Base-by-base conservation (phyloP, 371 early-diverging fungal species). In the Sporodiniella umbellata region DNA sequence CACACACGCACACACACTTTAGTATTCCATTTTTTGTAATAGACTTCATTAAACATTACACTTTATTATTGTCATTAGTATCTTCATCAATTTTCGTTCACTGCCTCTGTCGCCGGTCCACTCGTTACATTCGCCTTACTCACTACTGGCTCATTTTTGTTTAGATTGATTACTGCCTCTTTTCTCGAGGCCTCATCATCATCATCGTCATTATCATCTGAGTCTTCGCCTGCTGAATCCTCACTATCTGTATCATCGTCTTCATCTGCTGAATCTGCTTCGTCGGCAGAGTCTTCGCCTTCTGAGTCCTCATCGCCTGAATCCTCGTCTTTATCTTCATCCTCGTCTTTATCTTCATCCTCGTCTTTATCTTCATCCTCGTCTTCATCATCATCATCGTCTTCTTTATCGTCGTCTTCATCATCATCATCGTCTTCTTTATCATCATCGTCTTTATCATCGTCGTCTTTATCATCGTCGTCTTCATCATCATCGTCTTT, bases 261-360 rank as follows among this genome's bases (percentile, higher is more conserved):
- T 1, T 35, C 35, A 0, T 11, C 15, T 0, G 11, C 35, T 0
- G 35, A 14, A 35, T 35, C 35, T n/a, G 35, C 15, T 5, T 35
- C 35, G n/a, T 11, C 15, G 3, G 11, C 35, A 1, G 35, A n/a
- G n/a, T 35, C 35, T 11, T 11, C 15, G 14, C 12, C 31, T 8
- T 31, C 31, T 12, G 7, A 8, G 12, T 31, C 31, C 12, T 35
- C 35, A 35, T 6, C 14, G 3, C 25, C 43, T 12, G 40, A 23
- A 22, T 54, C 54, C 4, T 24, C 42, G 15, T 48, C 30, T 17
- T 12, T 11, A 12, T 8, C 57, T 14, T 28, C 25, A 15, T 56
- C 43, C 14, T 45, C 24, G 30, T 33, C 31, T 1, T 35, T 14
- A 28, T 28, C 30, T 28, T 28, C 30, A 7, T 28, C 7, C 30